Percentiles rank a stretch among this genome's conserved stretches.
Conservation (phyloP, 345 rosid genomes). For the Pugionium dolabratum region DNA sequence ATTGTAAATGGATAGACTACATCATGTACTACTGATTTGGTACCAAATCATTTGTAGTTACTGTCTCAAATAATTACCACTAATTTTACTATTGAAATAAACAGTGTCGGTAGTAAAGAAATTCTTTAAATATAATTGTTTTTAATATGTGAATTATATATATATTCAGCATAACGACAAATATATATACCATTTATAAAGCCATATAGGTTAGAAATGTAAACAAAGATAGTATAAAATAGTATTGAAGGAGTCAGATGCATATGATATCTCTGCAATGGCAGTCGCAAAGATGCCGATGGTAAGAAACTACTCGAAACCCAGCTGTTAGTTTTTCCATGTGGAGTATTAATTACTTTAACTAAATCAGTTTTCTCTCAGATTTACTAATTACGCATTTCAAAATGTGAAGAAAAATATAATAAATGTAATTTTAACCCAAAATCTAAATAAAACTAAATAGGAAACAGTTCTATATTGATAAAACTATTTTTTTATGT, state of each 20-base stretch:
- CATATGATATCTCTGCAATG: constrained; percentile 34
- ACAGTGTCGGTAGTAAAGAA: not conserved
- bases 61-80: not conserved
- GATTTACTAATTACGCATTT: constrained; percentile 5
- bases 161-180: not conserved
- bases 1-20: constrained; percentile 16
- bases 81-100: constrained; percentile 8
- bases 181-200: not conserved
- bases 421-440: not conserved
- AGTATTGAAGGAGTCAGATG: constrained; percentile 35
- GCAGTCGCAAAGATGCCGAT: constrained; percentile 36
- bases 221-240: constrained; percentile 4
- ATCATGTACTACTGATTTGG: constrained; percentile 30
- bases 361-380: constrained; percentile 9
- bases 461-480: too few species aligned
- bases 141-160: not conserved
- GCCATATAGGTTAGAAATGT: constrained; percentile 19
- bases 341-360: constrained; percentile 26
- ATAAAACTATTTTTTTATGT: too few species aligned
- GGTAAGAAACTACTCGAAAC: constrained; percentile 30
- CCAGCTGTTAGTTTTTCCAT: constrained; percentile 32
- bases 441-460: not conserved
- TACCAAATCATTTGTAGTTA: constrained; percentile 5
- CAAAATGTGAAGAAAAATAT: not conserved
- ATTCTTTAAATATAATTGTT: not conserved